phyloP scores from a whole-genome alignment of 306 rosid species.

The Acmispon strigosus region DNA sequence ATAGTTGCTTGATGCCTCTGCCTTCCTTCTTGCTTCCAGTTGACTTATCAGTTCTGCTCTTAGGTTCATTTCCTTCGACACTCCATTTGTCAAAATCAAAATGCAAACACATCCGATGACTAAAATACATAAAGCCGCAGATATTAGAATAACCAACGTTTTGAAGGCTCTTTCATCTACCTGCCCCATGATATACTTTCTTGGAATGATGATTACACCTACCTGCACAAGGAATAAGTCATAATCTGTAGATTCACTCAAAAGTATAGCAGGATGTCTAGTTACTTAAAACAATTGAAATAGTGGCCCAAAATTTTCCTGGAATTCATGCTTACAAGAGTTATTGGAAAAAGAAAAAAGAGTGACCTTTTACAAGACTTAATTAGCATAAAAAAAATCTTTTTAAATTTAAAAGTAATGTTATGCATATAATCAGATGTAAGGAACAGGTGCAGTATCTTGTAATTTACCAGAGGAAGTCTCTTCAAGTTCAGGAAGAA shows the following conservation, averaged over 20 bases:
- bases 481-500: conserved; percentile 84
- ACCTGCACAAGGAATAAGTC: conserved; percentile 56
- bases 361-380: not conserved
- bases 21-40: conserved; percentile 95
- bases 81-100: conserved; percentile 91
- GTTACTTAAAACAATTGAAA: not conserved
- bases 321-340: not conserved
- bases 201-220: conserved; percentile 91
- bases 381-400: not conserved
- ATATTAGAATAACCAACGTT: conserved; percentile 85
- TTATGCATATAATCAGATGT: not conserved
- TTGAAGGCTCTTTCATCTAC: conserved; percentile 94
- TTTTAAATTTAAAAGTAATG: not conserved
- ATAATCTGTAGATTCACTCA: not conserved
- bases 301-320: too few species aligned
- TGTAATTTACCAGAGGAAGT: conserved; percentile 80
- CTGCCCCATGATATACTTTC: conserved; percentile 94
- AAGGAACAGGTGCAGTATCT: not conserved
- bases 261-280: not conserved
- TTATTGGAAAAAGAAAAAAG: not conserved
- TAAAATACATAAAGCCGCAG: conserved; percentile 82
- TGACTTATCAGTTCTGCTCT: conserved; percentile 93
- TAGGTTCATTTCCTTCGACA: conserved; percentile 97
- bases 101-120: conserved; percentile 93
- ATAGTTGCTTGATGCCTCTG: conserved; percentile 96